Evolutionary conservation across 2,329 filamentous ascomycete species (phyloP).

Genomic region (Rachicladosporium sp.): DNA sequence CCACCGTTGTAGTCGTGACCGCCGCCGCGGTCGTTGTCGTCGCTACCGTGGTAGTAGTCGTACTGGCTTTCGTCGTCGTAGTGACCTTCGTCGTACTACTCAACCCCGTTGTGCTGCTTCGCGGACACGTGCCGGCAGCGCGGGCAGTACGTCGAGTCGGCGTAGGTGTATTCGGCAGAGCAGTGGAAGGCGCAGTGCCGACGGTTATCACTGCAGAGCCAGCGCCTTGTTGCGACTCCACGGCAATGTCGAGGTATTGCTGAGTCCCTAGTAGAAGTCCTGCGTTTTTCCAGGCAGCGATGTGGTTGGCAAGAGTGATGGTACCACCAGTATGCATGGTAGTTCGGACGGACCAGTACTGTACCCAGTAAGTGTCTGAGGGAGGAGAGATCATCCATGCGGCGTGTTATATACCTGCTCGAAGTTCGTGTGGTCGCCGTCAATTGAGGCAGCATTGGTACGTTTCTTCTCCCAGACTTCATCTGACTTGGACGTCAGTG

Average conservation of each 20-base stretch:
- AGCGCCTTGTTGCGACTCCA: constrained; percentile 1
- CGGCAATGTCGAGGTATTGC: constrained; percentile 2
- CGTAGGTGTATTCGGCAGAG: constrained; percentile 2
- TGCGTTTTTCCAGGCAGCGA: constrained; percentile 36
- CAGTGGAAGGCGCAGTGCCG: constrained; percentile 1
- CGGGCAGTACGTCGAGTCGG: constrained; percentile 1
- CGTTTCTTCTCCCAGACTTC: constrained; percentile 18
- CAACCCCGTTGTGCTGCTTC: neutral
- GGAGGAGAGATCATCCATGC: no score
- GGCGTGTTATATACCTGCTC: constrained; percentile 14
- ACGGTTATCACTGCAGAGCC: constrained; percentile 1
- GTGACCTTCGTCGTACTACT: neutral
- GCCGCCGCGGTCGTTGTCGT: constrained; percentile 1
- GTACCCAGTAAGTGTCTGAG: constrained; percentile 37
- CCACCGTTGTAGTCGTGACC: neutral
- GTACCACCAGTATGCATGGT: constrained; percentile 39
- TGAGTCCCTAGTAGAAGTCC: constrained; percentile 1
- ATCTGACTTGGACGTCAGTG: neutral
- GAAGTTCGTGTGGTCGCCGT: constrained; percentile 35
- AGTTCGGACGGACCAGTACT: constrained; percentile 41
- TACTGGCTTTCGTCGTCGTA: neutral
- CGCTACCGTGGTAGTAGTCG: neutral
- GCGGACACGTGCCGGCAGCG: constrained; percentile 1
- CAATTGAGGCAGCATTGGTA: constrained; percentile 35
- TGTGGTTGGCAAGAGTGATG: constrained; percentile 39